Conservation (phyloP, 352 stramenopile genomes). For the Pythium brachiatum region DNA sequence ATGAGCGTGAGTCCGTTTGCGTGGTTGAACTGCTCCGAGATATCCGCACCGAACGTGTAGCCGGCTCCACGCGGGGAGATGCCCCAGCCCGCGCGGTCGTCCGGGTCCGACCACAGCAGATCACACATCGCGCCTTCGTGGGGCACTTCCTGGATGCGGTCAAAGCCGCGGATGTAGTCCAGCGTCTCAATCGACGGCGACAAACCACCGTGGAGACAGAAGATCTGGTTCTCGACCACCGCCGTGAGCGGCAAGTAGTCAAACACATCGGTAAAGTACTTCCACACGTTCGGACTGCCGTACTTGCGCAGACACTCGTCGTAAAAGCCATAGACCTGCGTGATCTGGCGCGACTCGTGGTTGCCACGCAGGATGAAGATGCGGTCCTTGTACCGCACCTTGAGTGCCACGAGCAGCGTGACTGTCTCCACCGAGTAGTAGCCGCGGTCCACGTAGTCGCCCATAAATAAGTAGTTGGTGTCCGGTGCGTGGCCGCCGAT, state of each 20-base stretch:
- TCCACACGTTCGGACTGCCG: conserved; percentile 80
- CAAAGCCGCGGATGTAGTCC: conserved; percentile 93
- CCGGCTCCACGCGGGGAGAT: conserved; percentile 92
- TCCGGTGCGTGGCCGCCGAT: conserved; percentile 87
- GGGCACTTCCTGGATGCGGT: conserved; percentile 94
- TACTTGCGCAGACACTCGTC: conserved; percentile 99
- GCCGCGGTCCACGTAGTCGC: conserved; percentile 99
- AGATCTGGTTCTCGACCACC: conserved; percentile 92
- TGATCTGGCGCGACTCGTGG: conserved; percentile 97
- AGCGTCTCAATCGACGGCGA: conserved; percentile 89
- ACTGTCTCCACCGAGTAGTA: conserved; percentile 95
- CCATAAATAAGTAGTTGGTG: conserved; percentile 99
- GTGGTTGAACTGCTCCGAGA: conserved; percentile 93
- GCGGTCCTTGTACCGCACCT: conserved; percentile 93
- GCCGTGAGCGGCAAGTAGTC: conserved; percentile 96
- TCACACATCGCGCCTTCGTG: conserved; percentile 98
- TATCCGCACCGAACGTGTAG: conserved; percentile 93
- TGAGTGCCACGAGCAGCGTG: conserved; percentile 91
- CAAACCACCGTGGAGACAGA: conserved; percentile 88
- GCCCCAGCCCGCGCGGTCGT: conserved; percentile 93
- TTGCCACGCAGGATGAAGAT: conserved; percentile 91
- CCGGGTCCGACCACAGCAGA: conserved; percentile 97
- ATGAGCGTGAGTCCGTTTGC: conserved; percentile 93
- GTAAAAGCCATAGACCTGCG: conserved; percentile 97
- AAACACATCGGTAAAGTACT: conserved; percentile 88